These are phyloP conservation scores for Phytophthora ohioensis DNA, from an alignment of 352 stramenopile genomes.

Conservation along the genomic window DNA sequence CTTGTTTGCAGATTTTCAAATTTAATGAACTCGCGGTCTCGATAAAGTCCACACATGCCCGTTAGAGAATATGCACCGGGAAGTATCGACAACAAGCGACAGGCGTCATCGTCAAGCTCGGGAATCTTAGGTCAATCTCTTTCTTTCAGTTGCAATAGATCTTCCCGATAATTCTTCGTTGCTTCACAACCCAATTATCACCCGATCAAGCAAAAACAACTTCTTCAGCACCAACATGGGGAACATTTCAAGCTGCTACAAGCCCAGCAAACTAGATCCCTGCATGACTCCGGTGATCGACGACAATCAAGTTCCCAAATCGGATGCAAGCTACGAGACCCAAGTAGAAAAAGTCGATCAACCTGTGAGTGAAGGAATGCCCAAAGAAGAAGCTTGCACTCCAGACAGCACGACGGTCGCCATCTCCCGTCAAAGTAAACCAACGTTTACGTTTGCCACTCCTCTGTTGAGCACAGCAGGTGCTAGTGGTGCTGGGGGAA, in stretches of 20 bases:
- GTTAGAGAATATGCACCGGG: too few species aligned
- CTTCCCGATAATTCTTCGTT: neutral
- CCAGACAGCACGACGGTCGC: neutral
- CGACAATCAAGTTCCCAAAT: conserved; percentile 12
- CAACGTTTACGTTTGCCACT: neutral
- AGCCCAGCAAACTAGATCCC: conserved; percentile 1
- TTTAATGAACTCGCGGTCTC: too few species aligned
- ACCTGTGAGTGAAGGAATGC: neutral
- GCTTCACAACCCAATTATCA: neutral
- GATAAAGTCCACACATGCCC: too few species aligned
- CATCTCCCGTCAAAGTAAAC: neutral
- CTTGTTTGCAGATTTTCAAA: too few species aligned
- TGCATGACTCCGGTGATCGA: conserved; percentile 10
- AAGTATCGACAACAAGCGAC: too few species aligned
- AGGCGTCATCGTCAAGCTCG: too few species aligned
- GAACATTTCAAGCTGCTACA: conserved; percentile 25
- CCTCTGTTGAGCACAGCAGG: conserved; percentile 7
- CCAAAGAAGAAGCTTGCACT: neutral
- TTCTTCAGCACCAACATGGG: conserved; percentile 10
- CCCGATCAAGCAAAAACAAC: neutral
- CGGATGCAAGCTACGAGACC: conserved; percentile 2
- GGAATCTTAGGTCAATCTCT: neutral
- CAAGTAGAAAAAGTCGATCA: conserved; percentile 10
- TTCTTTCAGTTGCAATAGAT: conserved; percentile 2
- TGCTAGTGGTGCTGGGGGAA: neutral